Conservation (phyloP, 202 grass and related monocot genomes). For the Bolboschoenoplectus hybrid region DNA sequence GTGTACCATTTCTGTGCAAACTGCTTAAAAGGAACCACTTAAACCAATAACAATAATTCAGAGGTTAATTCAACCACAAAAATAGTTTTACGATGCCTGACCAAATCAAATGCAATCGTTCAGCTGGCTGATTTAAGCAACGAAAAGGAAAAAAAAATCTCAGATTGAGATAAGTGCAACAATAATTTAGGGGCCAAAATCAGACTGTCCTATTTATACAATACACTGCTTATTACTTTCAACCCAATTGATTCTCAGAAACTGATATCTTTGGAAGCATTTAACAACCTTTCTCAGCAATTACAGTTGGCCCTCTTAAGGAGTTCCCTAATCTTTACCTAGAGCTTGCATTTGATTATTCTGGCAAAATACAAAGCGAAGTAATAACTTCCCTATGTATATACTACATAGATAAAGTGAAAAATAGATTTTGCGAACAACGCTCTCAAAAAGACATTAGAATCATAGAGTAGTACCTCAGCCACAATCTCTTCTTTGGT, state of each 20-base stretch:
- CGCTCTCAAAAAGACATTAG: background rate
- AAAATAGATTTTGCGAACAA: background rate
- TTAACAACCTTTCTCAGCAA: slow-evolving; percentile 9
- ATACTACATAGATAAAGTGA: background rate
- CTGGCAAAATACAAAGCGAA: background rate
- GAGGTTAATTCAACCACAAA: background rate
- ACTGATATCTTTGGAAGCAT: background rate
- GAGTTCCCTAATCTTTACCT: background rate
- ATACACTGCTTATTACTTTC: slow-evolving; percentile 8
- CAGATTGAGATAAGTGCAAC: background rate
- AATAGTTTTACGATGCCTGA: background rate
- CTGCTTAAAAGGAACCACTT: background rate
- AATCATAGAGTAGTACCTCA: slow-evolving; percentile 55
- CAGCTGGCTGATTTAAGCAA: background rate
- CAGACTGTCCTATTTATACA: background rate
- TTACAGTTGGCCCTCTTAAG: background rate
- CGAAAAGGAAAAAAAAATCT: background rate
- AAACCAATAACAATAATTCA: slow-evolving; percentile 7
- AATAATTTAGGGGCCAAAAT: background rate
- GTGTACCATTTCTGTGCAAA: background rate
- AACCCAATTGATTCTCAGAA: background rate
- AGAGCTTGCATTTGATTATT: background rate
- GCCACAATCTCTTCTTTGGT: slow-evolving; percentile 85
- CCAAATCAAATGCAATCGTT: background rate
- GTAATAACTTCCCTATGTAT: background rate